Evolutionary conservation across 306 rosid species (phyloP), one percentile per base, ranked within the genome.

Genomic region (Rosa multiflora): DNA sequence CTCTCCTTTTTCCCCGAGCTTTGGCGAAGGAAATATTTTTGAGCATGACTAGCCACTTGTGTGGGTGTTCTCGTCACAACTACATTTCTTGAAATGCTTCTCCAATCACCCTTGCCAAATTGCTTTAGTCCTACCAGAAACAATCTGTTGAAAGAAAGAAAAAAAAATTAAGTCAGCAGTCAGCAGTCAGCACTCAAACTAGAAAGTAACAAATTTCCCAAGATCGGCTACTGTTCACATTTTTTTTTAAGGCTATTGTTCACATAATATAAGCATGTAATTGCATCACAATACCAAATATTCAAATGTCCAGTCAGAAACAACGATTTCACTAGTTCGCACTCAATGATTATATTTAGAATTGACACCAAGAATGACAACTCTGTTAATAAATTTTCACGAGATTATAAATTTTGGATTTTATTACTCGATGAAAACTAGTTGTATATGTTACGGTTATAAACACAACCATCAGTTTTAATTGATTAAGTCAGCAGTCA

Each of bases 21-120:
- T 74, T 89, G 97, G 15, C 99, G 95, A 55, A 91, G 91, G 68
- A 82, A 94, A 80, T 89, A 94, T n/a, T 94, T 94, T 69, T 94
- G 99, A 13, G 99, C 99, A 70, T 94, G 99, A 81, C 99, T 94
- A 15, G 99, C 99, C 23, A 94, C 99, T 63, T 94, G 98, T 20
- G 98, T 91, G 0, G 98, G 96, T 37, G 98, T 94, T 82, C 97
- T 89, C 4, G 97, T 89, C 58, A 92, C 90, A 29, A 94, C 98
- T 5, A 89, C 89, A 56, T 94, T 90, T 76, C 98, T 89, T 23
- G 98, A 92, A 47, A 94, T 94, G 84, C 98, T 94, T 83, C 97
- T 92, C 98, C 98, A 94, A 81, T 94, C 98, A n/a, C 98, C 98
- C 86, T 87, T 94, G 0, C 99, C 99, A 55, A 71, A 94, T 77